Percentiles rank a stretch among this genome's conserved stretches.
phyloP scores from a whole-genome alignment of 805 yeast species.

The Lipomyces starkeyi region DNA sequence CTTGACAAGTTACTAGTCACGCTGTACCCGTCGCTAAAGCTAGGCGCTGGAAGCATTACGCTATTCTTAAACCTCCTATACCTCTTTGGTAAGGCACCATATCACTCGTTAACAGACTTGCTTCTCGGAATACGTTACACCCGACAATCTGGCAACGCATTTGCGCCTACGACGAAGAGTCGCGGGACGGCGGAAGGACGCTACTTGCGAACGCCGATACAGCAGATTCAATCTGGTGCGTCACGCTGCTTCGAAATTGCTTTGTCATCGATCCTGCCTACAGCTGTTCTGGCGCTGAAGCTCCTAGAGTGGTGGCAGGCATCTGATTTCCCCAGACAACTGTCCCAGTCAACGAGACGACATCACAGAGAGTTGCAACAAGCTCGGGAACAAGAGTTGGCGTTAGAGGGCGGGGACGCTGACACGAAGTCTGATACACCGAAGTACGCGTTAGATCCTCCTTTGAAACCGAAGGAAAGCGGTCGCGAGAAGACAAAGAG shows the following conservation, averaged over 20 bases:
- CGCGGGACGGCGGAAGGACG: not conserved
- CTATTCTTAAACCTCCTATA: conserved; percentile 66
- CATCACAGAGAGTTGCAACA: conserved; percentile 23
- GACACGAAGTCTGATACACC: conserved; percentile 32
- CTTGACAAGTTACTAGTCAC: conserved; percentile 54
- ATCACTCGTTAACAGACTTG: conserved; percentile 66
- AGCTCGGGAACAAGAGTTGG: conserved; percentile 4
- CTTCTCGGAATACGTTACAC: conserved; percentile 69
- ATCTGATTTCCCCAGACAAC: conserved; percentile 68
- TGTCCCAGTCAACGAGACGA: conserved; percentile 42
- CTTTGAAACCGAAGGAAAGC: conserved; percentile 30
- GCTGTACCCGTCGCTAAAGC: conserved; percentile 64
- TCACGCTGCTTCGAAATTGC: conserved; percentile 27
- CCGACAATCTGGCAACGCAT: conserved; percentile 51
- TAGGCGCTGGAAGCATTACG: conserved; percentile 55
- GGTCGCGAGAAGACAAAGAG: conserved; percentile 38
- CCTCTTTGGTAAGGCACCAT: conserved; percentile 67
- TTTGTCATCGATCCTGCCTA: conserved; percentile 63
- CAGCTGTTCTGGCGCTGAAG: conserved; percentile 79
- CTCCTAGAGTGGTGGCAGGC: conserved; percentile 94
- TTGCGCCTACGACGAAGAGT: not conserved
- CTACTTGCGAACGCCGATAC: not conserved
- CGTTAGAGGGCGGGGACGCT: conserved; percentile 28
- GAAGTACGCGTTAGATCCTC: conserved; percentile 42
- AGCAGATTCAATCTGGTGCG: not conserved